phyloP scores from a whole-genome alignment of 768 basidiomycete species.

The Termitomyces sp. region DNA sequence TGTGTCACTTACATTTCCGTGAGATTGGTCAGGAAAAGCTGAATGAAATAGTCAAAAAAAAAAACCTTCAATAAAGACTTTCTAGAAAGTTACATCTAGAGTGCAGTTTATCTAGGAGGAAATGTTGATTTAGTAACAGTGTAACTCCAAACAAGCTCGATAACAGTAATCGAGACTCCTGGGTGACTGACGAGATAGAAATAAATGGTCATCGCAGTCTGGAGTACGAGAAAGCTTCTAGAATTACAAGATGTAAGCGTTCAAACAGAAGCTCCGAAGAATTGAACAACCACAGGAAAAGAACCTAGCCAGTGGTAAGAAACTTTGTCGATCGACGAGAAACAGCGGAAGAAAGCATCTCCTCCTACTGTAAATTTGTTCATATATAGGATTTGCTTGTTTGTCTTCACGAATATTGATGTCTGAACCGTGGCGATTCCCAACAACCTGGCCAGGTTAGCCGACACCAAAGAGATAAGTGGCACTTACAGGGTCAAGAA shows the following conservation, averaged over 20 bases:
- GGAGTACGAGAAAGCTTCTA: background rate
- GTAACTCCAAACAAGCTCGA: background rate
- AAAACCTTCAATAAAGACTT: background rate
- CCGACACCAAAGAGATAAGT: background rate
- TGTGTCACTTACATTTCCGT: background rate
- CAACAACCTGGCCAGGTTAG: background rate
- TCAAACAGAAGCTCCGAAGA: background rate
- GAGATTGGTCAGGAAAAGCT: background rate
- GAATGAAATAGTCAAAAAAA: background rate
- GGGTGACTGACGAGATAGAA: background rate
- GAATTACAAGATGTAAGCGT: background rate
- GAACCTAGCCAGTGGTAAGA: background rate
- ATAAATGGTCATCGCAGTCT: background rate
- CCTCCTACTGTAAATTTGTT: constrained; percentile 2
- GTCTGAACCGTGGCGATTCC: constrained; percentile 1
- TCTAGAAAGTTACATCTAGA: background rate
- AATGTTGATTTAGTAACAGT: background rate
- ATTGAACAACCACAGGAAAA: background rate
- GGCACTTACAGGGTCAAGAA: background rate
- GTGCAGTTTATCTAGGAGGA: background rate
- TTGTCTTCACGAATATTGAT: background rate
- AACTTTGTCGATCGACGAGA: background rate
- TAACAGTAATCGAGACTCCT: background rate
- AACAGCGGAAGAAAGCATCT: background rate
- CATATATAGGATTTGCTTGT: background rate